phyloP scores from a whole-genome alignment of 805 yeast genomes.

The Candida anglica region DNA sequence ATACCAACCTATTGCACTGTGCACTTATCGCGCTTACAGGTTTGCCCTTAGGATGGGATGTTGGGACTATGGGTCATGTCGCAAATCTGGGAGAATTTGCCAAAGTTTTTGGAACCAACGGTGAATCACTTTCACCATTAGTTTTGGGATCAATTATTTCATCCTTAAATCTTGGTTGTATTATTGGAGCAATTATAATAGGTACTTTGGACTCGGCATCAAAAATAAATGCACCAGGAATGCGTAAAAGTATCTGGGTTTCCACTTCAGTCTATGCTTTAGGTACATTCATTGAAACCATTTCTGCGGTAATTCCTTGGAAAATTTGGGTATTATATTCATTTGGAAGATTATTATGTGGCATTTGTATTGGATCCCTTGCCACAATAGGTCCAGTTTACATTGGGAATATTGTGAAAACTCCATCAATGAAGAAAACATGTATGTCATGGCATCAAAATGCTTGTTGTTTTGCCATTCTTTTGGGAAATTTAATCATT shows the following conservation, averaged over 20 bases:
- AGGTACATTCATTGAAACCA: conserved; percentile 14
- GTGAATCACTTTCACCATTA: conserved; percentile 6
- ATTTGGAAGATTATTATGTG: conserved; percentile 16
- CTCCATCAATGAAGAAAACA: conserved; percentile 7
- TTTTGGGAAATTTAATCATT: conserved; percentile 16
- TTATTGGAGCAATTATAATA: conserved; percentile 14
- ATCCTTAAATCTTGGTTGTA: conserved; percentile 20
- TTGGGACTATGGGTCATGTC: conserved; percentile 17
- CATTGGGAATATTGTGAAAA: conserved; percentile 1
- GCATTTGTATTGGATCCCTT: conserved; percentile 20
- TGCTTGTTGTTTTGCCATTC: conserved; percentile 18
- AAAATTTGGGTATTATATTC: conserved; percentile 9
- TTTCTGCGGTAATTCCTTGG: conserved; percentile 1
- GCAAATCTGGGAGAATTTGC: conserved; percentile 10
- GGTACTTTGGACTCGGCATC: no score
- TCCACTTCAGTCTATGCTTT: conserved; percentile 12
- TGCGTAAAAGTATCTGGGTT: conserved; percentile 8
- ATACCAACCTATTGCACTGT: conserved; percentile 1
- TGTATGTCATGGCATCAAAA: conserved; percentile 20
- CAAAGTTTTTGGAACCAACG: conserved; percentile 1
- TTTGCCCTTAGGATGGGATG: conserved; percentile 24
- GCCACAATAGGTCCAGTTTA: conserved; percentile 17
- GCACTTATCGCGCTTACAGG: conserved; percentile 6
- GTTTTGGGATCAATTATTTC: conserved; percentile 17
- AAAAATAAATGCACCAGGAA: conserved; percentile 6